Evolutionary conservation across 1,284 basidiomycete genomes (phyloP), one percentile per base, ranked within the genome.

Genomic region (Irpex sp.): DNA sequence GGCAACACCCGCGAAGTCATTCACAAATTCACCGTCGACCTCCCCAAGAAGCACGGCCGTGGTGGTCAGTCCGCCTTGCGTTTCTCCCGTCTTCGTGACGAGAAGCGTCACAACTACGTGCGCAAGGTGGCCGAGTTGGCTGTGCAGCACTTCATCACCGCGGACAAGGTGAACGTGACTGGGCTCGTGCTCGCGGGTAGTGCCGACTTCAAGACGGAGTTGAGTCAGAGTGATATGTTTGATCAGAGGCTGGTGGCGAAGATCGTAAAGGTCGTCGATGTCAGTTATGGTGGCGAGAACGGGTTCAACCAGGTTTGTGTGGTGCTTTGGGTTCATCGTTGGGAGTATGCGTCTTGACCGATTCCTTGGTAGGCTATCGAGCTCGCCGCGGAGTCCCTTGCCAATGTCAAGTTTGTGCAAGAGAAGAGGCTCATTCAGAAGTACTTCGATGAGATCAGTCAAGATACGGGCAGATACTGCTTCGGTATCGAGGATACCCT

Each of bases 21-120:
- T 61, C 95, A 99, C 80, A 99, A 99, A 77, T 97, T 99, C 79
- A 95, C 91, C 42, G 97, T 99, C 73, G 97, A 99, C 78, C 84
- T 99, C 19, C 97, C 97, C 57, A 99, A 99, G 82, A 99, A 99
- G 83, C 97, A 99, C 77, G 95, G 95, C 69, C 96, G 97, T 85
- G 97, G 97, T 89, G 97, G 97, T 80, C 97, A 99, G 78, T 99
- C 97, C 63, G 97, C 97, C 35, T 83, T 99, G 59, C 97, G 97
- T 93, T 99, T 99, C 87, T 94, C 96, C 48, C 96, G 97, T 86
- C 87, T 99, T 62, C 93, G 97, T 75, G 97, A 98, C 73, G 97
- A 99, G 79, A 98, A 98, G 72, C 88, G 97, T 61, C 96, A 99
- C 87, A 99, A 99, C 78, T 99, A 99, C 74, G 96, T 99, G 57